Percentiles rank a stretch among this genome's conserved stretches.
Conservation (phyloP, 73 alveolate genomes). For the Stentor roeselii region DNA sequence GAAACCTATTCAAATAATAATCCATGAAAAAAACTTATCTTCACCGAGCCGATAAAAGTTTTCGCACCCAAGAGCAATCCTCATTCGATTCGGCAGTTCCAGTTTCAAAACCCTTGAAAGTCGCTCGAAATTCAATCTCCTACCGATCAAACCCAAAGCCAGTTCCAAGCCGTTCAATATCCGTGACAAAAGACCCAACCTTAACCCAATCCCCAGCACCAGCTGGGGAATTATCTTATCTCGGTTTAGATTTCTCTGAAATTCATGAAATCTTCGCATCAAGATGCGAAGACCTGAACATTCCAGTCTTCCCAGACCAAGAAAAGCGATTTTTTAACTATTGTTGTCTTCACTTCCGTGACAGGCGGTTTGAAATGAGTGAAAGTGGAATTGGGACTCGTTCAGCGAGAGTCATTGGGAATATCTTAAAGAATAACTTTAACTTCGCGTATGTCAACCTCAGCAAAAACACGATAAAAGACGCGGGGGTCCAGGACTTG, state of each 20-base stretch:
- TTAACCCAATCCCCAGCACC: not conserved
- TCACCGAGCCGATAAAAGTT: no score
- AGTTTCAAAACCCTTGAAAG: no score
- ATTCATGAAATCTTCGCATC: not conserved
- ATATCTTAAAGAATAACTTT: not conserved
- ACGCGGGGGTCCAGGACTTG: constrained; percentile 31
- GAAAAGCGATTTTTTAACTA: constrained; percentile 10
- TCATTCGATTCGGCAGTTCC: no score
- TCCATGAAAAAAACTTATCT: no score
- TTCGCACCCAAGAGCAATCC: no score
- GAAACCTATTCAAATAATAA: no score
- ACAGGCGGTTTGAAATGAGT: not conserved
- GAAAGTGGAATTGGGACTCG: constrained; percentile 15
- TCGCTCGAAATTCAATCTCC: not conserved
- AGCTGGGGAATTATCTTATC: not conserved
- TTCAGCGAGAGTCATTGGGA: constrained; percentile 5
- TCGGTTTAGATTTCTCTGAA: not conserved
- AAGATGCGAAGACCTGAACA: constrained; percentile 6
- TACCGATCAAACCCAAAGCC: not conserved
- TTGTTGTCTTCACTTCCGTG: constrained; percentile 2
- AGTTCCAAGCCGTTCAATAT: not conserved
- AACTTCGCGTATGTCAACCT: constrained; percentile 21
- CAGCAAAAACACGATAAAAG: constrained; percentile 35
- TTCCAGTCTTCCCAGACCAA: constrained; percentile 16
- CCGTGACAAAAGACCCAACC: not conserved